Evolutionary conservation across 176 grass and related monocot genomes (phyloP).

Genomic region (Saccharum spontaneum): DNA sequence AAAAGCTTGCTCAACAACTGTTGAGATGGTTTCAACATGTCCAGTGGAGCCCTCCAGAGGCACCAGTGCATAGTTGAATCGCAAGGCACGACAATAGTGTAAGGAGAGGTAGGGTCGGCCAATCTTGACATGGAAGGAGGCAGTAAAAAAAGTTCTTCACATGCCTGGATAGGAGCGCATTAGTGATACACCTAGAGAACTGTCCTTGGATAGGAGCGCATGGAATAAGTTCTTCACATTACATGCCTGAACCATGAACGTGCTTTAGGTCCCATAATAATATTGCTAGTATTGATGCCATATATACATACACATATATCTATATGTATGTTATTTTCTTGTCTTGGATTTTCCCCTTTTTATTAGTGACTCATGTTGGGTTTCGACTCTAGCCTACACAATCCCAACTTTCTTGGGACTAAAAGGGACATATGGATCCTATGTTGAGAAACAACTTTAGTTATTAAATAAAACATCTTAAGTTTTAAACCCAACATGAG

Average conservation of each 20-base stretch:
- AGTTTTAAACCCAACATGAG: not conserved
- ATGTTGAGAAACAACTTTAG: not conserved
- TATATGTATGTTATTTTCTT: not conserved
- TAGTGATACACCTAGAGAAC: not conserved
- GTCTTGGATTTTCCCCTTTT: not conserved
- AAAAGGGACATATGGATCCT: not conserved
- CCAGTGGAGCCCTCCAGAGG: not conserved
- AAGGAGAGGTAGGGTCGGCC: not conserved
- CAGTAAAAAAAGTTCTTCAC: not conserved
- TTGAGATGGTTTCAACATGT: not conserved
- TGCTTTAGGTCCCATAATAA: too few species aligned
- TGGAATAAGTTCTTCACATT: not conserved
- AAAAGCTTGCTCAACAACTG: not conserved
- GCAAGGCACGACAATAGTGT: not conserved
- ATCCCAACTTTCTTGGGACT: not conserved
- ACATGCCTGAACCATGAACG: too few species aligned
- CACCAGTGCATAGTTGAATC: not conserved
- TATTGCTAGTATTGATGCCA: too few species aligned
- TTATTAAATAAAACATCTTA: not conserved
- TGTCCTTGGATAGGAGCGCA: not conserved
- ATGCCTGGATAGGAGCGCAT: too few species aligned
- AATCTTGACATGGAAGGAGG: not conserved
- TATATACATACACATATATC: too few species aligned
- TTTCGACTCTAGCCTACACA: not conserved
- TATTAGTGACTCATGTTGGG: not conserved